Percentiles rank a stretch among this genome's conserved stretches.
phyloP scores from a whole-genome alignment of 805 yeast genomes.

The Saccharomycopsis sp. region DNA sequence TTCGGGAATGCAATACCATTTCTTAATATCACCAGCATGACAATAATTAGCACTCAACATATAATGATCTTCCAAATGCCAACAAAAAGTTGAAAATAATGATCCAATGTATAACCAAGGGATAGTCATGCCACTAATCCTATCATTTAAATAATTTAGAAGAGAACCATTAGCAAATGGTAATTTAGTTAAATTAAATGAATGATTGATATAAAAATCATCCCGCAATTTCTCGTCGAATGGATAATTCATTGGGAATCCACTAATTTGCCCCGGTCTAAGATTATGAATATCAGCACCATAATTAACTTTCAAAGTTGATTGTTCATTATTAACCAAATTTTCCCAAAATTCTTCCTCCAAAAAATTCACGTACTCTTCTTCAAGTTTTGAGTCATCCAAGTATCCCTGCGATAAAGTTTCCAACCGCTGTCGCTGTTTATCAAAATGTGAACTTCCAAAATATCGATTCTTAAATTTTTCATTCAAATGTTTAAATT shows the following conservation, averaged over 20 bases:
- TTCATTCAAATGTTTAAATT: slow-evolving; percentile 52
- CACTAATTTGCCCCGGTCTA: slow-evolving; percentile 59
- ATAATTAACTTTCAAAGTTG: slow-evolving; percentile 59
- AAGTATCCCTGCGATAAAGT: slow-evolving; percentile 52
- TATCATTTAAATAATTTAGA: slow-evolving; percentile 54
- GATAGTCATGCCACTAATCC: slow-evolving; percentile 86
- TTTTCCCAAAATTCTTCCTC: slow-evolving; percentile 68
- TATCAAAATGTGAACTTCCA: slow-evolving; percentile 32
- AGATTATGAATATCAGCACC: slow-evolving; percentile 81
- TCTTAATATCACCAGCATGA: slow-evolving; percentile 81
- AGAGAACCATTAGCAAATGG: slow-evolving; percentile 68
- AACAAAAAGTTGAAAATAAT: slow-evolving; percentile 83
- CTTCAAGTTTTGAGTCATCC: slow-evolving; percentile 30
- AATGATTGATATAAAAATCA: slow-evolving; percentile 44
- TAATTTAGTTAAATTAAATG: slow-evolving; percentile 68
- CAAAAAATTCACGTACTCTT: slow-evolving; percentile 26
- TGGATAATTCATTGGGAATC: slow-evolving; percentile 54
- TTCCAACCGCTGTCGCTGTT: slow-evolving; percentile 21
- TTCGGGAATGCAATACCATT: slow-evolving; percentile 91
- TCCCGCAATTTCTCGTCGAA: slow-evolving; percentile 23
- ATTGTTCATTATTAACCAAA: slow-evolving; percentile 32
- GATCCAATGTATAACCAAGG: slow-evolving; percentile 96
- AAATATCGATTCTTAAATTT: slow-evolving; percentile 42
- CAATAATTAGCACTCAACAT: slow-evolving; percentile 89
- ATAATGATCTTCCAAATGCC: slow-evolving; percentile 96